Percentiles rank a stretch among this genome's conserved stretches.
Conservation (phyloP, 768 basidiomycete genomes). For the Vararia minispora region DNA sequence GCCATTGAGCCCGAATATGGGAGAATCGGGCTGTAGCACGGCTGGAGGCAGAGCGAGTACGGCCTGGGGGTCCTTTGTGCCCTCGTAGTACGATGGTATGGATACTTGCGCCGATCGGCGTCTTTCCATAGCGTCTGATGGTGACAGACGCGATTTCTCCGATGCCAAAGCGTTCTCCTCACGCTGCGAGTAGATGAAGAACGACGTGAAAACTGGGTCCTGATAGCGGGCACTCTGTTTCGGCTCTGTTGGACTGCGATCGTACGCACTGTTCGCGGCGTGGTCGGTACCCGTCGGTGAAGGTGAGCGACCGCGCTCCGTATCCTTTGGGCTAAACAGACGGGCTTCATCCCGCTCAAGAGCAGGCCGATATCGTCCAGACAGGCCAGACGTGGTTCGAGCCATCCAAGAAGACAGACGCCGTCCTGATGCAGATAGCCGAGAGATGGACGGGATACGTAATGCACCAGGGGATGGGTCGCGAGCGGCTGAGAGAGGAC, state of each 20-base stretch:
- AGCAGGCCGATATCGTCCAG: constrained; percentile 16
- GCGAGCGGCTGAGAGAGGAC: no score
- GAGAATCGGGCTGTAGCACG: constrained; percentile 22
- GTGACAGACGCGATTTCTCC: no score
- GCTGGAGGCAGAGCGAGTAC: background rate
- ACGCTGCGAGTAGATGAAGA: background rate
- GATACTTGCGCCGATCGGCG: no score
- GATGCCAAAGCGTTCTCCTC: no score
- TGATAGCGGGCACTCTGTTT: constrained; percentile 9
- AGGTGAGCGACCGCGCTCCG: constrained; percentile 19
- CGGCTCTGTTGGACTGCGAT: constrained; percentile 6
- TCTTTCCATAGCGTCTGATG: no score
- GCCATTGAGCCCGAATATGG: constrained; percentile 35
- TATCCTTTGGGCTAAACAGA: constrained; percentile 23
- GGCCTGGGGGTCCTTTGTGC: background rate
- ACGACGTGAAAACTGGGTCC: constrained; percentile 14
- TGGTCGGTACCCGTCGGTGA: background rate
- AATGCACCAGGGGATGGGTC: background rate
- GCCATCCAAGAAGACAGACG: constrained; percentile 28
- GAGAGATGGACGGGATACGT: background rate
- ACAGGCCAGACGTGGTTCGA: constrained; percentile 14
- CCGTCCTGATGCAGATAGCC: no score
- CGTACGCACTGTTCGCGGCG: background rate
- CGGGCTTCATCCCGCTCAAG: constrained; percentile 19
- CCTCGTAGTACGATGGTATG: no score